These are phyloP conservation scores for Trichosporon sp. DNA, from an alignment of 1,284 basidiomycete genomes.

Conservation along the genomic window DNA sequence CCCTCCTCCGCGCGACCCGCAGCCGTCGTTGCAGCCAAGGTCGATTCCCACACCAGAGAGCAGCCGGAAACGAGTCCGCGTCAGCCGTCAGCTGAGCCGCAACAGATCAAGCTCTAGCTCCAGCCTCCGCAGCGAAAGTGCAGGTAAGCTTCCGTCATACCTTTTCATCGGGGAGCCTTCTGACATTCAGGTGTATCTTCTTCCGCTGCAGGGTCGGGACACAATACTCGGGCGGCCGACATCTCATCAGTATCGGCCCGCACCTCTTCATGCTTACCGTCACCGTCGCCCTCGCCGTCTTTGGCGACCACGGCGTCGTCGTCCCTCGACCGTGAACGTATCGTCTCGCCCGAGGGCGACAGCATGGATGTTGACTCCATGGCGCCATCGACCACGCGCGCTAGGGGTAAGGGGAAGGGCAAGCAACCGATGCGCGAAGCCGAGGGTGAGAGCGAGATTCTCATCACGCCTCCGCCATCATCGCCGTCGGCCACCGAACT, in stretches of 20 bases:
- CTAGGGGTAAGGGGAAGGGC: constrained; percentile 12
- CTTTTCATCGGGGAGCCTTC: not conserved
- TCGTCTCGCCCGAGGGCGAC: constrained; percentile 13
- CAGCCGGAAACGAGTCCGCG: constrained; percentile 30
- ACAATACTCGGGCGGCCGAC: not conserved
- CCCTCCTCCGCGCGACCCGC: constrained; percentile 33
- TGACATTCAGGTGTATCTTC: constrained; percentile 20
- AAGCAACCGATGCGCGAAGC: constrained; percentile 2
- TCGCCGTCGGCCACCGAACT: constrained; percentile 17
- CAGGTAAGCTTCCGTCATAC: constrained; percentile 25
- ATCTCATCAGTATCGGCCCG: not conserved
- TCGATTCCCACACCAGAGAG: constrained; percentile 11
- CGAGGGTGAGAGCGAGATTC: not conserved
- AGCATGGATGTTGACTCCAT: constrained; percentile 27
- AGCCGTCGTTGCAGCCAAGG: no score
- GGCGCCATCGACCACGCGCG: constrained; percentile 23
- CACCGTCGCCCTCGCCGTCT: constrained; percentile 35
- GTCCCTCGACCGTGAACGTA: not conserved
- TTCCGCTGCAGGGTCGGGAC: not conserved
- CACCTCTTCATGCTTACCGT: constrained; percentile 25
- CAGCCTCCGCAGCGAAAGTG: constrained; percentile 38
- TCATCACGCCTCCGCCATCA: constrained; percentile 37
- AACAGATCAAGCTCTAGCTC: constrained; percentile 33
- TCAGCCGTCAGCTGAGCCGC: constrained; percentile 19
- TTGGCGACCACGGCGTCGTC: constrained; percentile 22